Base-by-base conservation (phyloP, 306 rosid genomes). In the Acmispon strigosus region DNA sequence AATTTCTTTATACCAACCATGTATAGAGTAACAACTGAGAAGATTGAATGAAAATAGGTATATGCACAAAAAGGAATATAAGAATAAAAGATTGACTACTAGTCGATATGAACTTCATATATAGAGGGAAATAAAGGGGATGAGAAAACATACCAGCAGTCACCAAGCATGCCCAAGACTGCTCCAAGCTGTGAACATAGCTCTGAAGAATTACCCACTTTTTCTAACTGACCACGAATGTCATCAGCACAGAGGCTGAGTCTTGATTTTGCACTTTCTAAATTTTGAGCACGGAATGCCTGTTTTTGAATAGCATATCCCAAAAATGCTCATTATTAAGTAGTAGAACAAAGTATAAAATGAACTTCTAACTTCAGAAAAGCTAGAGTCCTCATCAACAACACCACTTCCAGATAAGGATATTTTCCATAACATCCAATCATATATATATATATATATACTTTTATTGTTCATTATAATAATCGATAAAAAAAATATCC, bases 101-200 rank as follows among this genome's bases (percentile, higher is more conserved):
- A 15, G 24, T 11, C 45, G 22, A 36, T 62, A 27, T 43, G 65
- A 36, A 19, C 17, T 61, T 42, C 32, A 19, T 44, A 8, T 34
- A 48, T 24, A 39, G 13, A 15, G 8, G 45, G n/a, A 41, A 70
- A 29, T 37, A 19, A 12, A 76, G 65, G 59, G 49, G 54, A 69
- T 47, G 10, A 53, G 32, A 48, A 70, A 45, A 78, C 96, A 34
- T 27, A 91, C 99, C 99, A 81, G 94, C 99, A 94, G 63, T 94
- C 99, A 45, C 97, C 99, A 80, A 94, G 97, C 96, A 91, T 94
- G 44, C 99, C 99, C 66, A 94, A 85, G 70, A 91, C 99, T 3
- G 97, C 99, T 73, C 99, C 99, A 39, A 94, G 99, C 84, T 94
- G 99, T 53, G 99, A 91, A 81, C 96, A 90, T 66, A 94, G 72